phyloP scores from a whole-genome alignment of 805 yeast species.

The Wickerhamiella kazuoi region DNA sequence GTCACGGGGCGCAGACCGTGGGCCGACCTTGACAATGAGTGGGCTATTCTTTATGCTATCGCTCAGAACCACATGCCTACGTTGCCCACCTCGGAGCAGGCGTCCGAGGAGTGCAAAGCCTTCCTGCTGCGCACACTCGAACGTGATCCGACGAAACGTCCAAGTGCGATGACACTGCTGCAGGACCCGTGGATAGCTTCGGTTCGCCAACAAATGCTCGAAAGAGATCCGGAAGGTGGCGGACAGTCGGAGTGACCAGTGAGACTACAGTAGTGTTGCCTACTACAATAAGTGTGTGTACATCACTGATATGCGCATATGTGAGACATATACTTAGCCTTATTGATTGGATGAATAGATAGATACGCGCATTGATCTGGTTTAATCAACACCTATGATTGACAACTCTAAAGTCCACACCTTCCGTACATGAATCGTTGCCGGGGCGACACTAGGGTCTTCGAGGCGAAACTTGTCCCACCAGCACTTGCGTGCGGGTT shows the following conservation, averaged over 20 bases:
- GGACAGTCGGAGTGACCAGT: too few relatives aligned
- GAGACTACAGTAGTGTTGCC: too few relatives aligned
- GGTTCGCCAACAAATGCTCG: constrained; percentile 10
- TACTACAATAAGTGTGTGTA: too few relatives aligned
- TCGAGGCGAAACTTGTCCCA: constrained; percentile 42
- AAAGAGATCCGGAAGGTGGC: too few relatives aligned
- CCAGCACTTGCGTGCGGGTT: constrained; percentile 98
- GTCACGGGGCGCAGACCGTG: constrained; percentile 93
- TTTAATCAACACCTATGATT: constrained; percentile 57
- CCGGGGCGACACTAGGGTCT: constrained; percentile 20
- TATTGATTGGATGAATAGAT: too few relatives aligned
- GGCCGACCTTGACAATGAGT: constrained; percentile 90
- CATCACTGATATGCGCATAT: too few relatives aligned
- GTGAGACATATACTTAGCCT: too few relatives aligned
- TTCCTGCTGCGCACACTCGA: constrained; percentile 64
- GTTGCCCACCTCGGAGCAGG: constrained; percentile 60
- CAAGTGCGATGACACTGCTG: constrained; percentile 68
- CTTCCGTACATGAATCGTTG: constrained; percentile 71
- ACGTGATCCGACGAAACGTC: constrained; percentile 64
- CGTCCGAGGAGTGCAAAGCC: constrained; percentile 52
- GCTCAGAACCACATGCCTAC: constrained; percentile 89
- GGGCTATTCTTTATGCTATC: constrained; percentile 97
- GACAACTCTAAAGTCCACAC: constrained; percentile 95
- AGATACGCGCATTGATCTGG: too few relatives aligned
- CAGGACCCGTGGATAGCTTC: constrained; percentile 21